Conservation (phyloP, 148 eudicot genomes). For the Vaccinium darrowii region DNA sequence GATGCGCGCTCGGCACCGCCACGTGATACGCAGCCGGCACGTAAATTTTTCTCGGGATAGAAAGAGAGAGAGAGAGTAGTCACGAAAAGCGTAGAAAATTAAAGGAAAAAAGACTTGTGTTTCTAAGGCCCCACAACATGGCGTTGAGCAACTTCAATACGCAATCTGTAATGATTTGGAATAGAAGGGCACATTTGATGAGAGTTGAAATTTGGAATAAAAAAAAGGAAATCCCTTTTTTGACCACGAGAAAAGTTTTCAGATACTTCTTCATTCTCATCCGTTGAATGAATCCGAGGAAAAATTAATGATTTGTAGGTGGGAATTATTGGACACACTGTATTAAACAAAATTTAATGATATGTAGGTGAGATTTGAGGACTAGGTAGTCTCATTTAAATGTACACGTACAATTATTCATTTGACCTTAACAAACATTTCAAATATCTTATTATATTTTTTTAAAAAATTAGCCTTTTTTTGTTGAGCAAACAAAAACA, state of each 20-base stretch:
- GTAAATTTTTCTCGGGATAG: background rate
- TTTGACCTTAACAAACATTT: too few relatives aligned
- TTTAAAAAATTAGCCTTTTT: too few relatives aligned
- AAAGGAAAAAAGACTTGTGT: background rate
- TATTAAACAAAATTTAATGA: too few relatives aligned
- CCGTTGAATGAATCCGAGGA: background rate
- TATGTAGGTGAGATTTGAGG: too few relatives aligned
- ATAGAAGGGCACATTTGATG: conserved; percentile 3
- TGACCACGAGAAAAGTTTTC: background rate
- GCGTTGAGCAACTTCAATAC: conserved; percentile 2
- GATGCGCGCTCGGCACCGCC: too few relatives aligned
- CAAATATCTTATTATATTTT: too few relatives aligned
- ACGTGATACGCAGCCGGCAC: too few relatives aligned
- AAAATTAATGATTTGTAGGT: background rate
- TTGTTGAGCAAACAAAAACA: too few relatives aligned
- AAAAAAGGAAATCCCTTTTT: conserved; percentile 13
- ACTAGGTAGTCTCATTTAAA: too few relatives aligned
- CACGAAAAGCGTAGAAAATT: conserved; percentile 2
- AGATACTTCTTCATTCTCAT: conserved; percentile 6
- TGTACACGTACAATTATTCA: too few relatives aligned
- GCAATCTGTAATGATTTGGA: conserved; percentile 17
- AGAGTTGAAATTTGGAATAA: conserved; percentile 11
- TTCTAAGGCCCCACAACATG: background rate
- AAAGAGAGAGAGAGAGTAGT: background rate
- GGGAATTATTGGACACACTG: background rate